These are phyloP conservation scores for Pseudogymnoascus sp. DNA, from an alignment of 2,329 filamentous ascomycete genomes.

Conservation along the genomic window DNA sequence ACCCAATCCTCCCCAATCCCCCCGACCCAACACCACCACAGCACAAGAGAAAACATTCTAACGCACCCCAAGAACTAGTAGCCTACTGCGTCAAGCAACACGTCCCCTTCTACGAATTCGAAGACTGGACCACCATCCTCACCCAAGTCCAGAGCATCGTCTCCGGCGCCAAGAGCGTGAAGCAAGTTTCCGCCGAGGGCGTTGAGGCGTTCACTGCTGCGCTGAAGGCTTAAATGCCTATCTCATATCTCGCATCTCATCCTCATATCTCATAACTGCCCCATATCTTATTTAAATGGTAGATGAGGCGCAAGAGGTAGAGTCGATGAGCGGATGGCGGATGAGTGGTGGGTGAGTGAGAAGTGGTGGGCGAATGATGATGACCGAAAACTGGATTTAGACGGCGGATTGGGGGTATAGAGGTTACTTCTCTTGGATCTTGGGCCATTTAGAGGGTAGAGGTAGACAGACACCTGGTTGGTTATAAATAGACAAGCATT, in stretches of 20 bases:
- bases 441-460: not conserved
- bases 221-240: not conserved
- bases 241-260: not conserved
- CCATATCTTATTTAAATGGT: not conserved
- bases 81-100: conserved; percentile 76
- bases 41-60: conserved; percentile 9
- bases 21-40: not conserved
- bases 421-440: not conserved
- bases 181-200: conserved; percentile 51
- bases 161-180: conserved; percentile 60
- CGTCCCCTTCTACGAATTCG: conserved; percentile 80
- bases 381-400: not conserved
- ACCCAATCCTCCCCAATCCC: no score
- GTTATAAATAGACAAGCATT: not conserved
- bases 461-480: not conserved
- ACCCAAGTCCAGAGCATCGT: conserved; percentile 67
- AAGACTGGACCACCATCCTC: conserved; percentile 74
- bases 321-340: not conserved
- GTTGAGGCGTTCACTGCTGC: conserved; percentile 20
- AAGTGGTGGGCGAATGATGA: not conserved
- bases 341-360: not conserved
- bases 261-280: not conserved
- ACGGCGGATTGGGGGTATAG: not conserved
- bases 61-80: conserved; percentile 58
- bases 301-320: not conserved